Evolutionary conservation across 2,329 filamentous ascomycete genomes (phyloP), one percentile per base, ranked within the genome.

Genomic region (Hypoxylon sp.): DNA sequence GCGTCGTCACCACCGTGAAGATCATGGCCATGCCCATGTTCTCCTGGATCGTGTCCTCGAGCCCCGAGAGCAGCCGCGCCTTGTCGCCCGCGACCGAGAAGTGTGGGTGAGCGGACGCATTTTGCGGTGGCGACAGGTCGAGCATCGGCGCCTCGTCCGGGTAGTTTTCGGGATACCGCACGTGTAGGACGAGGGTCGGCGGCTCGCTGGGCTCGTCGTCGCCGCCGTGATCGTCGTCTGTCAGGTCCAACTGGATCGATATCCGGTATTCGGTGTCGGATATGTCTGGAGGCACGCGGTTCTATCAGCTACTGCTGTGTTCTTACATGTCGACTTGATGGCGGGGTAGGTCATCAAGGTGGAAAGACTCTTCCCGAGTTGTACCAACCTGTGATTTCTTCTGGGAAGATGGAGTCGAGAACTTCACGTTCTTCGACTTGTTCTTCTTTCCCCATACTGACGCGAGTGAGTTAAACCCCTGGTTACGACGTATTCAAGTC

Each of bases 21-120:
- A 99, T 80, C 95, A 99, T 99, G 52, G 92, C 91, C 89, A 98
- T 98, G 62, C 95, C 95, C 58, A 98, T 78, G 67, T 93, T 98
- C 75, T 99, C 95, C 73, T 95, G 88, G 29, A 97, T 89, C 0
- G 88, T 90, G 13, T 89, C 86, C 33, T 86, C 75, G 10, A 98
- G 80, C 1, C 84, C 83, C 47, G 87, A 81, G 13, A 98, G 83
- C 11, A 99, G 85, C 48, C 77, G 76, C 15, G 85, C 81, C 72
- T 91, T 92, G 80, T 99, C 95, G 45, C 89, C 86, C 68, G 88
- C 83, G 42, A 98, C 81, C 72, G 88, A 90, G 74, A 99, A 88
- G 70, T 89, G 84, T 23, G 85, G 82, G 74, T 96, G 85, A 67
- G 84, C 83, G 8, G 84, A 74, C 17, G 86, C 77, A 75, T 93